Conservation (phyloP, 805 yeast species). For the Wickerhamomyces alni region DNA sequence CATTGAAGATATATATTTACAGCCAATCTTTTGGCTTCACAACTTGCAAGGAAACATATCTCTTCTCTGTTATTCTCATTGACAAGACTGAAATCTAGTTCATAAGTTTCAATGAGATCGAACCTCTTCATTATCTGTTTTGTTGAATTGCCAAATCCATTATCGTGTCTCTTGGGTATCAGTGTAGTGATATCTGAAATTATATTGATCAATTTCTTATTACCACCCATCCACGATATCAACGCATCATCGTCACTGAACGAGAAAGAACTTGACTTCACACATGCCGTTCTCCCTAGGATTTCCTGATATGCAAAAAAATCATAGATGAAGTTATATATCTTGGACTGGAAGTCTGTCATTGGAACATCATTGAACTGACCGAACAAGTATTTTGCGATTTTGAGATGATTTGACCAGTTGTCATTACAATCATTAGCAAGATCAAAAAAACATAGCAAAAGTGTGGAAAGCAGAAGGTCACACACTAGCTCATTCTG, state of each 20-base stretch:
- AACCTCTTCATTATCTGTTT: too few species aligned
- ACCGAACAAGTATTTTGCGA: constrained; percentile 1
- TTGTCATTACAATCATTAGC: constrained; percentile 7
- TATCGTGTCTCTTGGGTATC: constrained; percentile 2
- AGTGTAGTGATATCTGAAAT: constrained; percentile 9
- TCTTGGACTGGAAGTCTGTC: neutral
- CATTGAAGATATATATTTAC: constrained; percentile 3
- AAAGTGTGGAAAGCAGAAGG: constrained; percentile 5
- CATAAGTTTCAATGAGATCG: neutral
- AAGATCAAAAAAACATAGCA: constrained; percentile 5
- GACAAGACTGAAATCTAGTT: neutral
- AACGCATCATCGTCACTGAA: constrained; percentile 2
- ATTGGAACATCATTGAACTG: neutral
- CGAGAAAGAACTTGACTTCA: constrained; percentile 2
- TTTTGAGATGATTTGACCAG: constrained; percentile 6
- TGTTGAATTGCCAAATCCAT: neutral
- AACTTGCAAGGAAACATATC: constrained; percentile 5
- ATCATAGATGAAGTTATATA: constrained; percentile 2
- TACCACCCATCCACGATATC: constrained; percentile 8
- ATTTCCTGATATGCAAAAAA: constrained; percentile 8
- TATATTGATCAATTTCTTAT: constrained; percentile 1
- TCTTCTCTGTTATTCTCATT: constrained; percentile 2
- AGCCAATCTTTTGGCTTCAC: constrained; percentile 7
- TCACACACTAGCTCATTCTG: constrained; percentile 1
- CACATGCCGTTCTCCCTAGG: constrained; percentile 10